Conservation (phyloP, 768 basidiomycete species). For the Rhizopogon salebrosus region DNA sequence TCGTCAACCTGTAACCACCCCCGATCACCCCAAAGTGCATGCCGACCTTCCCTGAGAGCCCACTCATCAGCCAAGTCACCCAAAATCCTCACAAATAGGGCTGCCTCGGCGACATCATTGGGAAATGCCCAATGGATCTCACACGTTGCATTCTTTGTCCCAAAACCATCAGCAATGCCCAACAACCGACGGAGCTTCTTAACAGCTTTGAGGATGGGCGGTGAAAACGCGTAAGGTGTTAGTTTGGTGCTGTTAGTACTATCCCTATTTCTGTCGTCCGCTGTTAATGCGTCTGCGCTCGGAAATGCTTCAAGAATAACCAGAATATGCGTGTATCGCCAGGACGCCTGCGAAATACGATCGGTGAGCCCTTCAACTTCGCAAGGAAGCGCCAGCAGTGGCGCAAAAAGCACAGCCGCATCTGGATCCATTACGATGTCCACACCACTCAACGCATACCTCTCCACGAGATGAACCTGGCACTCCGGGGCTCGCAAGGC, state of each 20-base stretch:
- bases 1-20: conserved; percentile 58
- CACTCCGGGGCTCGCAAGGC: conserved; percentile 40
- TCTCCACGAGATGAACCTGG: conserved; percentile 57
- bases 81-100: conserved; percentile 46
- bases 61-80: conserved; percentile 52
- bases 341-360: conserved; percentile 51
- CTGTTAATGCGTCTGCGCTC: conserved; percentile 33
- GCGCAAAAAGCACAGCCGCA: conserved; percentile 48
- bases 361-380: conserved; percentile 39
- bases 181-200: conserved; percentile 63
- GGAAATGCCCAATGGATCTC: conserved; percentile 58
- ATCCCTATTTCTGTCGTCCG: background rate
- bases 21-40: conserved; percentile 51
- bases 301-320: conserved; percentile 69
- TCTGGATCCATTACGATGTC: conserved; percentile 68
- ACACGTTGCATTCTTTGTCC: conserved; percentile 40
- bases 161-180: conserved; percentile 55
- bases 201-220: conserved; percentile 64
- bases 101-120: conserved; percentile 51
- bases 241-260: conserved; percentile 6
- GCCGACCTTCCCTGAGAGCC: conserved; percentile 34
- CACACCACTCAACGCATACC: conserved; percentile 50
- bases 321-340: conserved; percentile 51
- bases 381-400: conserved; percentile 44
- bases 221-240: conserved; percentile 47